Evolutionary conservation across 2,329 filamentous ascomycete species (phyloP), one percentile per base, ranked within the genome.

Genomic region (Emericellopsis cladophorae): DNA sequence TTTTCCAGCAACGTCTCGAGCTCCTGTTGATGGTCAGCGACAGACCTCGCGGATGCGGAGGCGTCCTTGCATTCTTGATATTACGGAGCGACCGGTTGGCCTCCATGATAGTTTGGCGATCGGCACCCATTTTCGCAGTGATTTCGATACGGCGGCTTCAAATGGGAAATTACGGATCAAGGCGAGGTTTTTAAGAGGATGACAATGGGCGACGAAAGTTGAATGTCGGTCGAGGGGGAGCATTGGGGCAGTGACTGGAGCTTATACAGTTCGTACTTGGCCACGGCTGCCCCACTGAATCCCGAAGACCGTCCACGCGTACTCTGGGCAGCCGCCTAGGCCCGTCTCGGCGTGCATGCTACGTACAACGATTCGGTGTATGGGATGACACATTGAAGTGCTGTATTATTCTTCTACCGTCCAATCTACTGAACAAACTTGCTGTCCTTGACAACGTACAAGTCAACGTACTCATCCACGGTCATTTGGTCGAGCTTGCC

Each of bases 401-500:
- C 26, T 29, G 26, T 29, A 29, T 29, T 29, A 29, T 29, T 29
- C 24, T 26, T 26, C 26, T 29, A 12, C 7, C 3, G 26, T 29
- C 26, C 26, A 29, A 14, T 39, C 18, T 40, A 44, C 24, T 46
- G 36, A 22, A 42, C 44, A 49, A 79, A 80, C 57, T 76, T 70
- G 64, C 75, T 80, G 50, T 78, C 67, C 65, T 78, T 70, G 50
- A 71, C 69, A 42, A 68, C 66, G 54, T 80, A 95, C 60, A 94
- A 62, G 61, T 96, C 88, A 50, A 98, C 84, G 58, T 95, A 96
- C 67, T 92, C 78, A 63, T 98, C 90, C 29, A 96, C 81, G 41
- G 86, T 74, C 70, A 84, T 84, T 53, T 71, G 66, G 67, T 95
- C 86, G 42, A 96, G 67, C 63, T 73, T 79, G 63, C 80, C 75